phyloP scores from a whole-genome alignment of 2,329 filamentous ascomycete species.

The Cercospora beticola region DNA sequence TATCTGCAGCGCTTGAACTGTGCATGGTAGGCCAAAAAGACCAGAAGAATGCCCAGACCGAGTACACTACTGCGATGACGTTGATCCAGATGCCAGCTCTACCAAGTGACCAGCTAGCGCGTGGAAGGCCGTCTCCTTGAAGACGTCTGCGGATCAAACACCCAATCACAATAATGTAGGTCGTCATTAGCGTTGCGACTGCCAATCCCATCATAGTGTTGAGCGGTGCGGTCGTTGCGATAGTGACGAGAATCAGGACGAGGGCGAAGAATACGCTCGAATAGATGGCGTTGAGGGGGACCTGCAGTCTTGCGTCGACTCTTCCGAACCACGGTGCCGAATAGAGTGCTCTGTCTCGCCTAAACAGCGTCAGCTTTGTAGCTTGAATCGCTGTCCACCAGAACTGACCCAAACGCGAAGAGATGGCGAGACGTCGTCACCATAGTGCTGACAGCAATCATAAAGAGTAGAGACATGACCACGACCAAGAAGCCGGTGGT shows the following conservation, averaged over 20 bases:
- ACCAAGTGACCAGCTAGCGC: conserved; percentile 41
- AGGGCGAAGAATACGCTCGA: conserved; percentile 36
- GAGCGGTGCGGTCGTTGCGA: conserved; percentile 40
- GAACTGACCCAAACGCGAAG: conserved; percentile 43
- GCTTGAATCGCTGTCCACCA: conserved; percentile 25
- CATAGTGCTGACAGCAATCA: conserved; percentile 42
- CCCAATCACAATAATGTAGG: conserved; percentile 44
- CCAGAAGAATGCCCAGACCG: conserved; percentile 41
- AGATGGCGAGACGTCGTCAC: conserved; percentile 44
- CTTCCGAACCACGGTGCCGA: conserved; percentile 40
- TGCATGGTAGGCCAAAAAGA: conserved; percentile 44
- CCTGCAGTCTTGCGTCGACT: conserved; percentile 25
- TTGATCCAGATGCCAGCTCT: conserved; percentile 42
- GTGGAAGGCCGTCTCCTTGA: conserved; percentile 38
- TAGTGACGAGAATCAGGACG: conserved; percentile 37
- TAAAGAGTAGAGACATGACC: conserved; percentile 37
- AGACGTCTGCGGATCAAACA: conserved; percentile 42
- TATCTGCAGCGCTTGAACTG: conserved; percentile 40
- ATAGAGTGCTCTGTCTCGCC: conserved; percentile 43
- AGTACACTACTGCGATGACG: conserved; percentile 38
- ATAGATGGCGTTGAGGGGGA: conserved; percentile 34
- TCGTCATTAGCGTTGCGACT: conserved; percentile 42
- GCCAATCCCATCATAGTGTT: conserved; percentile 45
- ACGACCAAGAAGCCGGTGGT: conserved; percentile 37
- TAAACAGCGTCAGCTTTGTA: background rate